Base-by-base conservation (phyloP, 495 filamentous ascomycete genomes). In the Aspergillus wentii region DNA sequence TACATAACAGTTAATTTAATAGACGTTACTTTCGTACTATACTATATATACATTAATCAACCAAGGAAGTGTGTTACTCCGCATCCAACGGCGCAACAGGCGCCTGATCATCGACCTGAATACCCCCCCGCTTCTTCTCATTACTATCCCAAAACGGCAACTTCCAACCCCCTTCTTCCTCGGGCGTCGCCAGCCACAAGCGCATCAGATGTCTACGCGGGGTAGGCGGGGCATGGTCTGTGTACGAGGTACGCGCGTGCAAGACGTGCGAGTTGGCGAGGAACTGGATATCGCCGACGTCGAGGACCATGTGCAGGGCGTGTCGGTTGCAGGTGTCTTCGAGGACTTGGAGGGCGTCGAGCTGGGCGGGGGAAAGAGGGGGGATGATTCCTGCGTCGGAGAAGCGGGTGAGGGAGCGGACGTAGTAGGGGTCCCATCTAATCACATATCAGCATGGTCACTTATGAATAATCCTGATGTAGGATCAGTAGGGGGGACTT, bases 391-490 rank as follows among this genome's bases (percentile, higher is more conserved):
- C 83, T 11, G 52, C 44, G 46, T 82, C 72, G 15, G 74, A 80
- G 62, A 88, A 88, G 17, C 85, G 70, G 13, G 52, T 62, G 17
- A 90, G 58, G 10, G 76, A 82, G 43, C 73, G 74, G 26, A 90
- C 79, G 59, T 79, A 89, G 62, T 89, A 88, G 5, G 85, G 85
- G 49, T 90, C 85, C 78, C 80, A 88, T 67, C 82, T 86, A 52
- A n/a, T n/a, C 50, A 64, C 16, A 16, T 34, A 30, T 45, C 38
- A 39, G 28, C 11, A 34, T 35, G 9, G 5, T 25, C 16, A 25
- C 17, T 17, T 16, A n/a, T 11, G 19, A 35, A 22, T 39, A 39
- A 35, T 37, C 38, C 13, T 28, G 8, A 10, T 9, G 11, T n/a
- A 31, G 2, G 15, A 28, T 19, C 21, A 20, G 19, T 10, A 28